These are phyloP conservation scores for Pichia pseudocactophila DNA, from an alignment of 805 yeast genomes.

Conservation along the genomic window DNA sequence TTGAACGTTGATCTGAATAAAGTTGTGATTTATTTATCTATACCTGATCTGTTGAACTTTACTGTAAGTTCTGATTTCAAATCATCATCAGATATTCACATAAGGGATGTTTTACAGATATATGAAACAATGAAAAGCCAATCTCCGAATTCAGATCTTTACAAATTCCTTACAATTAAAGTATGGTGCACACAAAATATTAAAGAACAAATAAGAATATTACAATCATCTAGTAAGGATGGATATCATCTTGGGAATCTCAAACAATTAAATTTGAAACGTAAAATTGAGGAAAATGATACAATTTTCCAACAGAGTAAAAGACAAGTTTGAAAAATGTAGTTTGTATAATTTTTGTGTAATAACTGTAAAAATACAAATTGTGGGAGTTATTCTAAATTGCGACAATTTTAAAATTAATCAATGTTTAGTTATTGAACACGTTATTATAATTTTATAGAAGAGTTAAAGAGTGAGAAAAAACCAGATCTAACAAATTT, in stretches of 20 bases:
- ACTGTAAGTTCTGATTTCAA: slow-evolving; percentile 20
- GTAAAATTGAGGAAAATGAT: background rate
- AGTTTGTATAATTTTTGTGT: background rate
- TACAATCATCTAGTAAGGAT: background rate
- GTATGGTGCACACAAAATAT: background rate
- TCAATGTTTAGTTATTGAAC: slow-evolving; percentile 8
- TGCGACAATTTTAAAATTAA: background rate
- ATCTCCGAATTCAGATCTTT: slow-evolving; percentile 8
- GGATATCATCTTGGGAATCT: slow-evolving; percentile 5
- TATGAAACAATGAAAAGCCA: slow-evolving; percentile 16
- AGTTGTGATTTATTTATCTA: slow-evolving; percentile 10
- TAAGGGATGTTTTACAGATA: slow-evolving; percentile 17
- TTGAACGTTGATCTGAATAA: background rate
- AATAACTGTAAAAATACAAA: background rate
- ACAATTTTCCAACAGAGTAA: background rate
- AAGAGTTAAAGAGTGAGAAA: slow-evolving; percentile 9
- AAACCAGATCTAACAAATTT: slow-evolving; percentile 10
- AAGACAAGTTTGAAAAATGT: background rate
- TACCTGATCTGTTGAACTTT: slow-evolving; percentile 17
- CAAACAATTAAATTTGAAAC: background rate
- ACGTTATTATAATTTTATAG: slow-evolving; percentile 6
- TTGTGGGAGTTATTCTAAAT: background rate
- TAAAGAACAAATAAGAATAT: background rate
- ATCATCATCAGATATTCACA: slow-evolving; percentile 8
- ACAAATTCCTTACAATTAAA: slow-evolving; percentile 4